Base-by-base conservation (phyloP, 805 yeast genomes). In the Citeromyces matritensis region DNA sequence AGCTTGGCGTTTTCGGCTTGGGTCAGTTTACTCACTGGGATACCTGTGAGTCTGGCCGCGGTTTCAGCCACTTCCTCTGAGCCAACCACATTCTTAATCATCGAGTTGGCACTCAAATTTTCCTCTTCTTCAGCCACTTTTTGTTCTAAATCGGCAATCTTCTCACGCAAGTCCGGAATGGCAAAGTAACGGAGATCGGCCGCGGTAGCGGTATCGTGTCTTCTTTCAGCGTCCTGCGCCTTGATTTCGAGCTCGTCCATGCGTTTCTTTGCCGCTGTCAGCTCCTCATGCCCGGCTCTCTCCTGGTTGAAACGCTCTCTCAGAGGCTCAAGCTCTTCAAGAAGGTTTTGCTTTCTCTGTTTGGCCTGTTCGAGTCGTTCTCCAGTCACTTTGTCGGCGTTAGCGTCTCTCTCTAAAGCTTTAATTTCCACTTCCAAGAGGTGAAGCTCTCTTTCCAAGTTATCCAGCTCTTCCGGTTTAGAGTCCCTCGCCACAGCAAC, bases 401-500 rank as follows among this genome's bases (percentile, higher is more conserved):
- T 95, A 47, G 75, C 77, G 51, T 88, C 98, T 58, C 98, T 81
- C 58, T 91, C 96, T 44, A 91, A 66, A 1, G 98, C 98, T 49
- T 84, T 83, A 49, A 91, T 88, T 57, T 91, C 98, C 36, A 91
- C 97, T 46, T 88, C 94, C 24, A 91, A 58, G 42, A 91, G 69
- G 51, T 85, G 93, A 30, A 86, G 65, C 58, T 84, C 84, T 55
- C 98, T 81, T 57, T 91, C 98, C 43, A 85, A 69, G 29, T 76
- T 78, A 58, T 91, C 98, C 45, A 91, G 66, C 53, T 85, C 95
- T 56, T 91, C 98, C 2, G 98, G 98, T 52, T 83, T 84, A 3
- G 97, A 88, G 53, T 91, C 98, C 57, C 98, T 74, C 4, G 95
- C 95, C 33, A 91, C 98, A 1, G 97, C 97, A 27, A 91, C 97